Conservation (phyloP, 1,139 yeast species). For the Suhomyces choctaworum region DNA sequence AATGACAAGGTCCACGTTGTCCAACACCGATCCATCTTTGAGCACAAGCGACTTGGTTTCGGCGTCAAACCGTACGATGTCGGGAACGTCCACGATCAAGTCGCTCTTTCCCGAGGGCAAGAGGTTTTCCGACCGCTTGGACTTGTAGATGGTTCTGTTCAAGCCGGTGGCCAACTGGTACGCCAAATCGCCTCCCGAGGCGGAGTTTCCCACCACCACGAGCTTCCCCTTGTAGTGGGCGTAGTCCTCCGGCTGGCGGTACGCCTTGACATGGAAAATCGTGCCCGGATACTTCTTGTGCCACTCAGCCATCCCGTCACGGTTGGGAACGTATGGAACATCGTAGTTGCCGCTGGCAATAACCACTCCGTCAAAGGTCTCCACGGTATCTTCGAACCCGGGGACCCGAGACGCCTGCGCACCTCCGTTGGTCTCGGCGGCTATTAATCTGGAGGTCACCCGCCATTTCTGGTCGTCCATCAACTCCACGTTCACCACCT, state of each 20-base stretch:
- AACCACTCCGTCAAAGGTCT: slow-evolving; percentile 50
- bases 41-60: slow-evolving; percentile 33
- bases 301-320: slow-evolving; percentile 56
- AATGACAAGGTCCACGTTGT: slow-evolving; percentile 49
- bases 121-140: slow-evolving; percentile 37
- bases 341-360: slow-evolving; percentile 61
- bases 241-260: slow-evolving; percentile 50
- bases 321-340: slow-evolving; percentile 54
- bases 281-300: slow-evolving; percentile 42
- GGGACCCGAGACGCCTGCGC: slow-evolving; percentile 5
- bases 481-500: slow-evolving; percentile 24
- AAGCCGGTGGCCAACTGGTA: slow-evolving; percentile 48
- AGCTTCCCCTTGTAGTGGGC: slow-evolving; percentile 38
- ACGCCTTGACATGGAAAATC: slow-evolving; percentile 61
- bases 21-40: slow-evolving; percentile 31
- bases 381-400: slow-evolving; percentile 15
- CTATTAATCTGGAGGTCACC: slow-evolving; percentile 34
- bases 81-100: slow-evolving; percentile 40
- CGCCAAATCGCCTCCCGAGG: slow-evolving; percentile 62
- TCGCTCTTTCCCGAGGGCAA: slow-evolving; percentile 46
- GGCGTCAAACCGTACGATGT: slow-evolving; percentile 30
- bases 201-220: slow-evolving; percentile 61
- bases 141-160: slow-evolving; percentile 42
- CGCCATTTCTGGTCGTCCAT: slow-evolving; percentile 44
- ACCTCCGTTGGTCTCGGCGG: slow-evolving; percentile 21